Conservation (phyloP, 192 early-diverging fungal species). For the Allomyces javanicus region DNA sequence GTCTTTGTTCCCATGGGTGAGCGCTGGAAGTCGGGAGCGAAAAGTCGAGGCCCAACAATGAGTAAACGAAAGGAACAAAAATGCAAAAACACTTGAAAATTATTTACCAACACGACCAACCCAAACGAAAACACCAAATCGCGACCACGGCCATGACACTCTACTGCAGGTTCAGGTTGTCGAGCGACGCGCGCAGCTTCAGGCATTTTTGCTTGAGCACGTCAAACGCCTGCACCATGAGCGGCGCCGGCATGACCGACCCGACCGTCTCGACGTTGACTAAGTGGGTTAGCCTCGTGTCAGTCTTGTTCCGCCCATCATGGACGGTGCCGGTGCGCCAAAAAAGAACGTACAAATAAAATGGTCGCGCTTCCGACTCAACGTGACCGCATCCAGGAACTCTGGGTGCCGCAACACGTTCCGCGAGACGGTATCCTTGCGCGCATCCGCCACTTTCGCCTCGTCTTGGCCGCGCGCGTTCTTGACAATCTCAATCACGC, state of each 20-base stretch:
- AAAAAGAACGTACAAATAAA: constrained; percentile 67
- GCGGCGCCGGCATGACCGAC: constrained; percentile 46
- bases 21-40: no score
- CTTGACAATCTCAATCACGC: constrained; percentile 58
- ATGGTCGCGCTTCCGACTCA: constrained; percentile 84
- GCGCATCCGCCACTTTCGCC: constrained; percentile 67
- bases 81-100: no score
- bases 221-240: constrained; percentile 59
- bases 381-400: constrained; percentile 72
- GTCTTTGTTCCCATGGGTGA: no score
- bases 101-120: no score
- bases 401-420: constrained; percentile 82
- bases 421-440: constrained; percentile 86
- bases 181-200: no score
- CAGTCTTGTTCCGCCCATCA: no score
- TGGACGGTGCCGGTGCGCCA: not conserved
- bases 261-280: constrained; percentile 77
- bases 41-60: no score
- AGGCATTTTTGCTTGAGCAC: constrained; percentile 61
- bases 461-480: constrained; percentile 41
- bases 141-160: no score
- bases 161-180: no score
- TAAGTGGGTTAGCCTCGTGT: constrained; percentile 4
- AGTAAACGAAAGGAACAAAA: no score
- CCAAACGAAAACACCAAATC: no score